Conservation (phyloP, 1,284 basidiomycete genomes). For the Pascua sp. region DNA sequence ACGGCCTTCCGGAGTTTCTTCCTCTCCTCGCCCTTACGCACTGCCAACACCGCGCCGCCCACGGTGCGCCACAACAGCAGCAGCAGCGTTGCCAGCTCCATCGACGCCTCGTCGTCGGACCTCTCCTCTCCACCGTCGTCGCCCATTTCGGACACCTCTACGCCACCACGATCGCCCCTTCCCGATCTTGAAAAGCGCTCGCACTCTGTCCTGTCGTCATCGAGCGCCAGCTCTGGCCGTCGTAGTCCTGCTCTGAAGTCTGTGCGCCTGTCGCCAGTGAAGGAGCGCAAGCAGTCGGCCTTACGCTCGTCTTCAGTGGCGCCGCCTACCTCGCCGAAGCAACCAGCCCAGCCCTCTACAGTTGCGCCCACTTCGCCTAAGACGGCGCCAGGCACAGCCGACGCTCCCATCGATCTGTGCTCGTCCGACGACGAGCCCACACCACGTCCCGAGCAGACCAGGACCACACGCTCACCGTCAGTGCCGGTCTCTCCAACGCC, state of each 20-base stretch:
- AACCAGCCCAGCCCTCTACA: neutral
- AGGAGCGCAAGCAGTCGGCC: neutral
- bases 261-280: neutral
- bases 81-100: neutral
- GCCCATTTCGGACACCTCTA: too few species aligned
- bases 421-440: neutral
- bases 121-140: neutral
- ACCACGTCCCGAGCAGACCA: neutral
- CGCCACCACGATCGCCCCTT: neutral
- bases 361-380: neutral
- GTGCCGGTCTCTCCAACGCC: neutral
- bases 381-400: neutral
- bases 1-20: neutral
- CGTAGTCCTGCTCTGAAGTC: neutral
- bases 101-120: neutral
- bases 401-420: slow-evolving; percentile 1
- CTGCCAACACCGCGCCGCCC: neutral
- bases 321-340: neutral
- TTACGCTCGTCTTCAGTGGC: neutral
- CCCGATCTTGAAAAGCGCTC: neutral
- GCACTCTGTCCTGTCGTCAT: neutral
- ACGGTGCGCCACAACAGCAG: too few species aligned
- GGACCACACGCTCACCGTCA: neutral
- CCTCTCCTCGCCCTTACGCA: neutral
- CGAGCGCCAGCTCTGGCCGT: neutral